phyloP scores from a whole-genome alignment of 2,329 filamentous ascomycete genomes.

The Aureobasidium sp. region DNA sequence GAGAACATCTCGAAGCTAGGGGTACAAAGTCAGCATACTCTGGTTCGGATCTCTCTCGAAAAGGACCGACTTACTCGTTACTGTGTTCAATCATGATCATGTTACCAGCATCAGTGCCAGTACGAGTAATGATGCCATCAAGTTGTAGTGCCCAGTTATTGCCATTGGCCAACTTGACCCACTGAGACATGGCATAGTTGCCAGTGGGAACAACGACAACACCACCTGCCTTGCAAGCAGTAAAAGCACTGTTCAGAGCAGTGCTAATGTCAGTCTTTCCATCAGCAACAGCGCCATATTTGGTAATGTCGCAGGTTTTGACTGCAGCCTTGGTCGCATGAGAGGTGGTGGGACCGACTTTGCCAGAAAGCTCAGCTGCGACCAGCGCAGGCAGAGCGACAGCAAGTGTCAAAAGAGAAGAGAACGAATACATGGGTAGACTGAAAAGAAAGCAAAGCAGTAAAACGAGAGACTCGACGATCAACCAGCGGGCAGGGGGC shows the following conservation, averaged over 20 bases:
- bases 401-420: slow-evolving; percentile 20
- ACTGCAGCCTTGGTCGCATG: slow-evolving; percentile 38
- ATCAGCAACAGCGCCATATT: slow-evolving; percentile 47
- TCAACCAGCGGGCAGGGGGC: background rate
- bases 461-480: background rate
- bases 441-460: background rate
- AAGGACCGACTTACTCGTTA: background rate
- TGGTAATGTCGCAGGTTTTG: slow-evolving; percentile 47
- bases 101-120: slow-evolving; percentile 44
- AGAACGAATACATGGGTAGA: slow-evolving; percentile 1
- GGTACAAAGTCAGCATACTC: slow-evolving; percentile 25
- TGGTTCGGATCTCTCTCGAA: background rate
- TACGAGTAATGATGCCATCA: slow-evolving; percentile 48
- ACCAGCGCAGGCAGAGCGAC: slow-evolving; percentile 24
- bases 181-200: slow-evolving; percentile 45
- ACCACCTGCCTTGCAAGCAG: slow-evolving; percentile 45
- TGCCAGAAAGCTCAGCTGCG: slow-evolving; percentile 32
- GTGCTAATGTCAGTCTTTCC: slow-evolving; percentile 46
- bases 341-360: slow-evolving; percentile 40
- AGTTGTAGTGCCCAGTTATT: slow-evolving; percentile 45
- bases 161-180: slow-evolving; percentile 43
- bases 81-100: slow-evolving; percentile 48
- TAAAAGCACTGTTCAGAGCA: slow-evolving; percentile 43
- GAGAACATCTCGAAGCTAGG: slow-evolving; percentile 47
- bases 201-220: slow-evolving; percentile 45